Evolutionary conservation across 1,284 basidiomycete genomes (phyloP).

Genomic region (Cutaneotrichosporon sp.): DNA sequence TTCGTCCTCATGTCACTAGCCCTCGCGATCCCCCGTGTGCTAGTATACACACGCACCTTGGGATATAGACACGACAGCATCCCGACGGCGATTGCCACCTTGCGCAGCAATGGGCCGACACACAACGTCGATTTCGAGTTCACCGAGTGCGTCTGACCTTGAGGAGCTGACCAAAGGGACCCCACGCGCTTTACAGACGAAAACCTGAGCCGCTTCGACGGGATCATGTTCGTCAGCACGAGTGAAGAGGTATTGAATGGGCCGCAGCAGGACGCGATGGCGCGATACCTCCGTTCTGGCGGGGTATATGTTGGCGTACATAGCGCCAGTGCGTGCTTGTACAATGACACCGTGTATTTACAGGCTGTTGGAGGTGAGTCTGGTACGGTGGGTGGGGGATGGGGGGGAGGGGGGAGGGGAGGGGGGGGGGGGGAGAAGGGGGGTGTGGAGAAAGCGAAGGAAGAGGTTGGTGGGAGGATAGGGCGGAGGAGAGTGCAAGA

Average conservation of each 20-base stretch:
- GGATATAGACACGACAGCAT: slow-evolving; percentile 71
- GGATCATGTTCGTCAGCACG: slow-evolving; percentile 70
- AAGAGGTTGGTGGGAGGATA: no score
- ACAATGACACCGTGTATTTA: slow-evolving; percentile 63
- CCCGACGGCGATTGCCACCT: slow-evolving; percentile 65
- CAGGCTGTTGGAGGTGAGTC: slow-evolving; percentile 55
- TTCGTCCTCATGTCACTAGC: not conserved
- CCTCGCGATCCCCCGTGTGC: slow-evolving; percentile 29
- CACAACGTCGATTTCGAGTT: slow-evolving; percentile 62
- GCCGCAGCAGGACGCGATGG: slow-evolving; percentile 62
- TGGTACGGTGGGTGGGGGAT: no score
- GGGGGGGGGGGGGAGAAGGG: no score
- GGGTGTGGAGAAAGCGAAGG: no score
- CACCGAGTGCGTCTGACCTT: slow-evolving; percentile 57
- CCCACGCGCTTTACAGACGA: slow-evolving; percentile 61
- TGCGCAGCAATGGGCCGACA: slow-evolving; percentile 42
- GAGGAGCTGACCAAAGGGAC: slow-evolving; percentile 48
- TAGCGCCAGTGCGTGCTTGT: slow-evolving; percentile 67
- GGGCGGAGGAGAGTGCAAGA: no score
- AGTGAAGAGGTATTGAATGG: slow-evolving; percentile 60
- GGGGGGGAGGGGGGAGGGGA: no score
- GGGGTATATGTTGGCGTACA: slow-evolving; percentile 51
- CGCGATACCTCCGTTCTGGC: slow-evolving; percentile 62
- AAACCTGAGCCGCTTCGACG: slow-evolving; percentile 62
- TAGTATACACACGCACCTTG: slow-evolving; percentile 43